Evolutionary conservation across 2,329 filamentous ascomycete species (phyloP), one percentile per base, ranked within the genome.

Genomic region (Lasiodiplodia theobromae): DNA sequence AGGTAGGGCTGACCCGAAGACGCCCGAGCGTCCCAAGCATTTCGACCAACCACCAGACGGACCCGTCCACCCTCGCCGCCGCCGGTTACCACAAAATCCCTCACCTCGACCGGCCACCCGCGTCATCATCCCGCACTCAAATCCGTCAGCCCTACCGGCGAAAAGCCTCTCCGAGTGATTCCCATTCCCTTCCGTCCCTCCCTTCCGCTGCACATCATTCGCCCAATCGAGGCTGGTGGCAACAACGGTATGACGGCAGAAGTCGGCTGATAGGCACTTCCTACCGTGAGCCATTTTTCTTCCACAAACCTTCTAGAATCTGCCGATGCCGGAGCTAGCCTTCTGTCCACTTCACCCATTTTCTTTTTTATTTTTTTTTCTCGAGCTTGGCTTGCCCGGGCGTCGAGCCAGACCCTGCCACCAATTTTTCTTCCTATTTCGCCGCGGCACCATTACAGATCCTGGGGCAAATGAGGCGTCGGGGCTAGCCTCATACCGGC

Each of bases 1-100:
- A n/a, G n/a, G 60, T 64, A 64, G 47, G 60, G 60, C 60, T 64
- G 60, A 64, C 60, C 58, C 58, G 58, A 63, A 40, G 31, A 21
- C 57, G 37, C 21, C 57, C 57, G 57, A 51, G 44, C 56, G 58
- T 44, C 44, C 7, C 57, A 57, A 12, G 10, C 56, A 28, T 44
- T 21, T 14, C 37, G 18, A 57, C 34, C 56, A 44, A 25, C 56
- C 56, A 44, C 31, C 31, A 34, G 31, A 57, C 31, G 31, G 23
- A 38, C 54, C 54, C n/a, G 11, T 38, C 21, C 18, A 44, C 56
- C 14, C 11, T n/a, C 28, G 38, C 57, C 16, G 38, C 23, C 23
- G 12, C 16, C 25, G 23, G 11, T 34, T 10, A 31, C 38, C n/a
- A 7, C 60, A 64, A 64, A 64, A 64, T 64, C 60, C 60, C 60